Percentiles rank a stretch among this genome's conserved stretches.
Evolutionary conservation across 2,329 filamentous ascomycete species (phyloP).

Genomic region (Chaetoscypha palmicola): DNA sequence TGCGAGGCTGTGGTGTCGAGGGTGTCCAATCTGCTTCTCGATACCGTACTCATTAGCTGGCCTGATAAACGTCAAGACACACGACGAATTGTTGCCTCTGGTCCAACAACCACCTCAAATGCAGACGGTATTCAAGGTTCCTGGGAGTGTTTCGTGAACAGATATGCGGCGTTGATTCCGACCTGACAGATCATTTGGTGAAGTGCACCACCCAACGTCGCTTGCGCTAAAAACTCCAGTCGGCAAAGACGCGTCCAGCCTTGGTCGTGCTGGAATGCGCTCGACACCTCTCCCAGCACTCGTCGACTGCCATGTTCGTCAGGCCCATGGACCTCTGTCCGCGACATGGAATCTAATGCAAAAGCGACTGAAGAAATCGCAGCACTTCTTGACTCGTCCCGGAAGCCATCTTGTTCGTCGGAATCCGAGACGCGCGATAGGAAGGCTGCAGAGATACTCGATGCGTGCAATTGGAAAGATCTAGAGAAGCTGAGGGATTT

Average conservation of each 20-base stretch:
- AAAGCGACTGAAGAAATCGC: constrained; percentile 15
- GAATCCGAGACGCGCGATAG: background rate
- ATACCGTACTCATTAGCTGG: too few relatives aligned
- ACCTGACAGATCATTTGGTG: constrained; percentile 18
- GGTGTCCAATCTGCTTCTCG: too few relatives aligned
- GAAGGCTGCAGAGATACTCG: constrained; percentile 44
- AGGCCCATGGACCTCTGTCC: constrained; percentile 20
- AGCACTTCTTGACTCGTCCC: constrained; percentile 8
- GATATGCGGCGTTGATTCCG: constrained; percentile 9
- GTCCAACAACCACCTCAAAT: too few relatives aligned
- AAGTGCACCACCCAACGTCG: background rate
- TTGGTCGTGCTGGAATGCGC: too few relatives aligned
- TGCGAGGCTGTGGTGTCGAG: too few relatives aligned
- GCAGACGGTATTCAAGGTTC: too few relatives aligned
- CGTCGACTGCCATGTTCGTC: constrained; percentile 22
- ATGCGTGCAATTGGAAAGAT: constrained; percentile 54
- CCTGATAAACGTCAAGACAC: too few relatives aligned
- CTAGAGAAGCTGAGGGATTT: constrained; percentile 48
- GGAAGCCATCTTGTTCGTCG: constrained; percentile 8
- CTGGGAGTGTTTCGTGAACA: constrained; percentile 3
- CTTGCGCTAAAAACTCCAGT: background rate
- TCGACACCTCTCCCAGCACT: too few relatives aligned
- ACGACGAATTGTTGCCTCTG: constrained; percentile 1
- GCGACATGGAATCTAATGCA: constrained; percentile 27
- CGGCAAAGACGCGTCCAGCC: too few relatives aligned